Evolutionary conservation across 148 eudicot genomes (phyloP), one percentile per base, ranked within the genome.

Genomic region (Rheum nobile): DNA sequence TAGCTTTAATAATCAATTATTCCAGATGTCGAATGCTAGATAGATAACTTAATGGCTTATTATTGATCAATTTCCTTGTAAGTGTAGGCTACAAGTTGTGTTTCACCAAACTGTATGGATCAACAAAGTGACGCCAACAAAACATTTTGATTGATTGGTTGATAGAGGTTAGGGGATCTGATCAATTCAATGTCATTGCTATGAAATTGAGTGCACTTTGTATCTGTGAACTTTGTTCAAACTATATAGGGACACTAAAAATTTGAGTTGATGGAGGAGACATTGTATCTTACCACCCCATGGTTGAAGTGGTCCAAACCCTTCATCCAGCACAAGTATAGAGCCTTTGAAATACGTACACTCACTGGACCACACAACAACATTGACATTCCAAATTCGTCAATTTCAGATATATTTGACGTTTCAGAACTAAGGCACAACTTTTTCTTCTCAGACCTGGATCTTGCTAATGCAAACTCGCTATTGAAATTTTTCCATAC

Each of bases 251-350:
- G 91, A 31, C 98, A 93, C 79, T 82, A 93, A 84, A 91, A 88
- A 78, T 93, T 93, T 61, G 97, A 91, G 74, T 73, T 93, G 83
- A 86, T 88, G 97, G 95, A 93, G 32, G 98, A 93, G 88, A 91
- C 98, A 6, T 73, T 93, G 21, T 93, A 83, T 75, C 85, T 93
- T 24, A 93, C 95, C 1, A 89, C n/a, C n/a, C n/a, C n/a, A n/a
- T n/a, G n/a, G n/a, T n/a, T n/a, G n/a, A n/a, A n/a, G n/a, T n/a
- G n/a, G n/a, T n/a, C n/a, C 12, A 24, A 57, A 57, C 24, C 65
- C 65, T 26, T 26, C 32, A 26, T 24, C 65, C 31, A 12, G 10
- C 65, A 57, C 65, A 57, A 57, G 26, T 24, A 57, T 16, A 57
- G 65, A 24, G 13, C 29, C 34, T 57, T 57, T 21, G 16, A 57